Evolutionary conservation across 2,329 filamentous ascomycete species (phyloP), one percentile per base, ranked within the genome.

Genomic region (Aspergillus candidus): DNA sequence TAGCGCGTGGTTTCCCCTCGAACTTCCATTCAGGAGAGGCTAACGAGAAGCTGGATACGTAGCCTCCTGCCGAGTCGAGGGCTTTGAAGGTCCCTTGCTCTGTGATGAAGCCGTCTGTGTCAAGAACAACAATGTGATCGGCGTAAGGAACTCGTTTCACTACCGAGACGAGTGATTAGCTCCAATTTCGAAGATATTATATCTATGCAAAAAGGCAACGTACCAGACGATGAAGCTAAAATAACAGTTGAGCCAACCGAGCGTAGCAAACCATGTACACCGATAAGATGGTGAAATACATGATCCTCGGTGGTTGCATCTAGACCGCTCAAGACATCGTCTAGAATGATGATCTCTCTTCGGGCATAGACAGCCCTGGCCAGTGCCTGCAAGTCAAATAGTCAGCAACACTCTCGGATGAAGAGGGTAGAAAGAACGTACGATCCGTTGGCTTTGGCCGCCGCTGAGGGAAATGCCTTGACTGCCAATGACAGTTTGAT

Each of bases 281-380:
- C 72, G 32, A 77, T 62, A 1, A 77, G 55, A 38, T 61, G 65
- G 46, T 72, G 63, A 55, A 74, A 75, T 11, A 77, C 69, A 29
- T 66, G 62, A 27, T 72, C 70, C 43, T 75, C 73, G 0, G 74
- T 76, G 12, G 69, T 62, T 8, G 66, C 60, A 51, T 77, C 75
- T 6, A 78, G 65, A 3, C 73, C 73, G 46, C 70, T 74, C n/a
- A 78, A 65, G 14, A 72, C 68, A 49, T 77, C 74, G 49, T 77
- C 75, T 11, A 78, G 62, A 14, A 78, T 63, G 27, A 76, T 59
- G 18, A 75, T 62, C 31, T 71, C 65, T 38, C 67, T 68, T 35
- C 71, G 66, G 14, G 74, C 67, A 54, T 77, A 78, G 8, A 76
- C 61, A 11, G 74, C 74, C 43, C 75, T 63, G 15, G 75, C 75